Conservation (phyloP, 2,329 filamentous ascomycete genomes). For the Pseudopithomyces maydicus region DNA sequence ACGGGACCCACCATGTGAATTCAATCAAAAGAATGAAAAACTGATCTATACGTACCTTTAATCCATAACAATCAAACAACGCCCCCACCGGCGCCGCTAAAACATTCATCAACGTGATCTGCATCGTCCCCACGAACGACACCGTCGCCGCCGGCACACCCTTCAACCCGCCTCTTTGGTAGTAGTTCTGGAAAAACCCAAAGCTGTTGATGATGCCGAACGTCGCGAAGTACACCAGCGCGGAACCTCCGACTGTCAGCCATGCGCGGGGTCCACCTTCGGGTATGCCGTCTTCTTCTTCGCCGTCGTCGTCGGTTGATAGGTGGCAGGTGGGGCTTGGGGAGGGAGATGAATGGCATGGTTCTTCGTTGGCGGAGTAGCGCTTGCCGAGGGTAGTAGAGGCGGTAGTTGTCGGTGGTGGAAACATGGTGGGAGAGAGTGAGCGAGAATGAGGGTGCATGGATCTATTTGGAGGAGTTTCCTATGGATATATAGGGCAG, state of each 20-base stretch:
- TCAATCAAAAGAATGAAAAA: background rate
- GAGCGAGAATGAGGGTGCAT: background rate
- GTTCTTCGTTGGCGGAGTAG: background rate
- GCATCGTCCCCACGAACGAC: slow-evolving; percentile 51
- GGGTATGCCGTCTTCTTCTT: too few species aligned
- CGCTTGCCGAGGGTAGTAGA: background rate
- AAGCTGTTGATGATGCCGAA: slow-evolving; percentile 51
- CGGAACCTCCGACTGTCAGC: slow-evolving; percentile 43
- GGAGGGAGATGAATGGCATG: background rate
- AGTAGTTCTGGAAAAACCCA: slow-evolving; percentile 54
- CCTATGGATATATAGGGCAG: slow-evolving; percentile 1
- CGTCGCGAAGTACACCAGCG: slow-evolving; percentile 45
- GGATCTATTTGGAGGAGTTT: background rate
- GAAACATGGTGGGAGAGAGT: background rate
- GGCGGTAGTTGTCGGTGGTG: background rate
- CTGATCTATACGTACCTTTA: slow-evolving; percentile 48
- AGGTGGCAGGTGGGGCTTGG: background rate
- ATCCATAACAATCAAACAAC: slow-evolving; percentile 62
- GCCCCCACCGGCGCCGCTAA: slow-evolving; percentile 47
- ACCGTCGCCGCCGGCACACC: slow-evolving; percentile 42
- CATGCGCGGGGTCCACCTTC: slow-evolving; percentile 24
- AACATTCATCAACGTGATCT: slow-evolving; percentile 56
- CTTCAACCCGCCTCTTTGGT: slow-evolving; percentile 41
- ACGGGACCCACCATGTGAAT: background rate
- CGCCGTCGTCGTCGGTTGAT: background rate